Evolutionary conservation across 805 yeast species (phyloP).

Genomic region (Candida pini): DNA sequence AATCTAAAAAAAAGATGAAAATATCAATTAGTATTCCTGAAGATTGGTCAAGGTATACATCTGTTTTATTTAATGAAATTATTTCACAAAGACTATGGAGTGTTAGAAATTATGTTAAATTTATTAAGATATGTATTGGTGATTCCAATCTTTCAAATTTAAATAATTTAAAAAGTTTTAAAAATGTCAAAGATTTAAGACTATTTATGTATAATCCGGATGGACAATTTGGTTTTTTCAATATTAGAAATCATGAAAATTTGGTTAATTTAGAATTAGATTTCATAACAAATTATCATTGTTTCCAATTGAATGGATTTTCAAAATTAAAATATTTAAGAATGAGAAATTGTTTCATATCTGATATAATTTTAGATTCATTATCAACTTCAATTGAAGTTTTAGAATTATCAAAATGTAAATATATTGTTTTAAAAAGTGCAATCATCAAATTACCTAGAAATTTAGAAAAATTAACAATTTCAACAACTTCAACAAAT

Average conservation of each 20-base stretch:
- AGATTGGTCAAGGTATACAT: slow-evolving; percentile 4
- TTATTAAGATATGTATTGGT: not conserved
- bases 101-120: not conserved
- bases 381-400: not conserved
- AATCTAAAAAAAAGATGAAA: not conserved
- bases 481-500: slow-evolving; percentile 1
- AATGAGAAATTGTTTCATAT: slow-evolving; percentile 3
- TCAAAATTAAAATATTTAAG: not conserved
- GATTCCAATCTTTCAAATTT: slow-evolving; percentile 1
- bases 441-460: slow-evolving; percentile 1
- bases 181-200: slow-evolving; percentile 1
- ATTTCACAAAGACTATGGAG: not conserved
- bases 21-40: slow-evolving; percentile 1
- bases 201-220: slow-evolving; percentile 2
- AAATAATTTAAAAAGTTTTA: not conserved
- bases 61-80: not conserved
- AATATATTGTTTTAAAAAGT: not conserved
- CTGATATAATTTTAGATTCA: not conserved
- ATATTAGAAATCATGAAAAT: not conserved
- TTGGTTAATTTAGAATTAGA: slow-evolving; percentile 2
- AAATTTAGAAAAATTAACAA: not conserved
- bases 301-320: not conserved
- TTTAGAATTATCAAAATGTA: slow-evolving; percentile 2
- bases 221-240: not conserved
- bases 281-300: slow-evolving; percentile 1